Percentiles rank a stretch among this genome's conserved stretches.
Conservation (phyloP, 2,329 filamentous ascomycete genomes). For the Fusarium brevicatenulatum region DNA sequence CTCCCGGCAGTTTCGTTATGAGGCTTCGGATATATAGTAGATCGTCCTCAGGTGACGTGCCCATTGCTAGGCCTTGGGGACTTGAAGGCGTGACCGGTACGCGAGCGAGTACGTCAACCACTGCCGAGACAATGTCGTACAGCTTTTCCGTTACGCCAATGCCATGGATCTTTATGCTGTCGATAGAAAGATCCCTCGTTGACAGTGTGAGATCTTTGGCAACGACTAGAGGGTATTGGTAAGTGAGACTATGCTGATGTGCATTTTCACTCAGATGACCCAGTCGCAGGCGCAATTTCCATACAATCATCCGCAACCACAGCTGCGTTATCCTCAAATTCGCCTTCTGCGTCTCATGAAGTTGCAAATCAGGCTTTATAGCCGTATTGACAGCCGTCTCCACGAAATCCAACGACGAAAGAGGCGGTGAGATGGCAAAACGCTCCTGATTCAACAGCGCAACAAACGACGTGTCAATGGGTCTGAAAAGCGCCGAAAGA, state of each 20-base stretch:
- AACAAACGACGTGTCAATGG: slow-evolving; percentile 56
- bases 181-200: slow-evolving; percentile 51
- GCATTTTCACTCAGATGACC: slow-evolving; percentile 52
- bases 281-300: slow-evolving; percentile 56
- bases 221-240: slow-evolving; percentile 55
- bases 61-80: slow-evolving; percentile 38
- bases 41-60: slow-evolving; percentile 50
- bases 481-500: slow-evolving; percentile 53
- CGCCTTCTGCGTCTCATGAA: slow-evolving; percentile 57
- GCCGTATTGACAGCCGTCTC: slow-evolving; percentile 52
- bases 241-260: slow-evolving; percentile 51
- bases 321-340: slow-evolving; percentile 57
- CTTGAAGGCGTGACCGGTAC: slow-evolving; percentile 49
- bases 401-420: slow-evolving; percentile 49
- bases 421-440: slow-evolving; percentile 45
- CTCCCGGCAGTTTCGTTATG: slow-evolving; percentile 53
- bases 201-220: slow-evolving; percentile 54
- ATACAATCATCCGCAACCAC: slow-evolving; percentile 58
- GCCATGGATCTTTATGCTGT: slow-evolving; percentile 55
- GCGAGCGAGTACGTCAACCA: slow-evolving; percentile 57
- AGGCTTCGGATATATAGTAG: slow-evolving; percentile 51
- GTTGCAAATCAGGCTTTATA: slow-evolving; percentile 45
- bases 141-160: slow-evolving; percentile 59
- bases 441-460: slow-evolving; percentile 54
- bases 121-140: slow-evolving; percentile 57